Evolutionary conservation across 176 grass and related monocot genomes (phyloP).

Genomic region (Saccharum officinarum): DNA sequence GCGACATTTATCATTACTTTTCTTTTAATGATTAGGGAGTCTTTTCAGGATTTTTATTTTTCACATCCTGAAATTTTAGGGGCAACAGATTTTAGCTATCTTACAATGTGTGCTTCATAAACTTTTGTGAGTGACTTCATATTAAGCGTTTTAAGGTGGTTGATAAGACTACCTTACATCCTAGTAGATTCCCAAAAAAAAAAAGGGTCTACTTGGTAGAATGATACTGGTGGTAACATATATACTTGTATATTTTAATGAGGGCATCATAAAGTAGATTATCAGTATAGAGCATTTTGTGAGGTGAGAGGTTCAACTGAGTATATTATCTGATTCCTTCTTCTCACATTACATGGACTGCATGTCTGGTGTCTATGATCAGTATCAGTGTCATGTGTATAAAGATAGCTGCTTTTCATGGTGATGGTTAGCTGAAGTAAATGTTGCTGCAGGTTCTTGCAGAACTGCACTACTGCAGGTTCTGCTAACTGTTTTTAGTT

Average conservation of each 20-base stretch:
- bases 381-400: neutral
- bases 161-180: neutral
- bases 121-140: neutral
- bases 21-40: neutral
- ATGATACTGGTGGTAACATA: neutral
- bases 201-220: neutral
- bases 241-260: neutral
- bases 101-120: neutral
- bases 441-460: neutral
- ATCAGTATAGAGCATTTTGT: neutral
- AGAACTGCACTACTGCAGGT: neutral
- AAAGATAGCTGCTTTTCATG: neutral
- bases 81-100: neutral
- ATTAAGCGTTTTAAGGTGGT: neutral
- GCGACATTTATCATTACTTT: neutral
- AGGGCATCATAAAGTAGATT: neutral
- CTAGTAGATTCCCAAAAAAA: neutral
- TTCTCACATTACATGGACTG: neutral
- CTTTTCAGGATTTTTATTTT: neutral
- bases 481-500: neutral
- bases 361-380: neutral
- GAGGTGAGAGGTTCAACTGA: neutral
- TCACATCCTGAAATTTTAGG: neutral
- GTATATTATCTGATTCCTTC: neutral
- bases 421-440: neutral